phyloP scores from a whole-genome alignment of 495 filamentous ascomycete genomes.

The Penicillium parvum region DNA sequence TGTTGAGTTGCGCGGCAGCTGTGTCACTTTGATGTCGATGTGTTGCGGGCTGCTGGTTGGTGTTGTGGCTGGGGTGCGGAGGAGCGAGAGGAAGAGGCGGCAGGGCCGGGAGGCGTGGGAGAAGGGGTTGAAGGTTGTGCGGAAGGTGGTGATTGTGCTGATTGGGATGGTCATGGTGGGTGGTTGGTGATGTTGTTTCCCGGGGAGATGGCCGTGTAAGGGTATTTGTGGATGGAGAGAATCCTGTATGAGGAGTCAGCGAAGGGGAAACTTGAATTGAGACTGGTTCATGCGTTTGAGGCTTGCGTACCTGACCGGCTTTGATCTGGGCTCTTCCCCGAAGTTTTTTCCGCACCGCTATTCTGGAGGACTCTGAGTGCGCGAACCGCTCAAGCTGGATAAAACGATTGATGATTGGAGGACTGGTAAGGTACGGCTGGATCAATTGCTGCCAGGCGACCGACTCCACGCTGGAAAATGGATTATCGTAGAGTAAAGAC shows the following conservation, averaged over 20 bases:
- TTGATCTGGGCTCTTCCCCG: slow-evolving; percentile 3
- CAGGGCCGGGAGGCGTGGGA: slow-evolving; percentile 67
- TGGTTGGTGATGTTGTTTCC: neutral
- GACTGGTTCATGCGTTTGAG: neutral
- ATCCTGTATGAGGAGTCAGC: no score
- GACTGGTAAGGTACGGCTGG: no score
- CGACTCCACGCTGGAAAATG: no score
- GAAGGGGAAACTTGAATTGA: no score
- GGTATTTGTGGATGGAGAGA: neutral
- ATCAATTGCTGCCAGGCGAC: no score
- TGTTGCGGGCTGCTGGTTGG: slow-evolving; percentile 67
- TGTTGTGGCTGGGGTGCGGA: slow-evolving; percentile 60
- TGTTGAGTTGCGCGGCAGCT: slow-evolving; percentile 63
- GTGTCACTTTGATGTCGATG: slow-evolving; percentile 64
- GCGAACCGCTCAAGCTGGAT: no score
- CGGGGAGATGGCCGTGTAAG: neutral
- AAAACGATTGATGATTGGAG: no score
- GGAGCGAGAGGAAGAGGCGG: slow-evolving; percentile 76
- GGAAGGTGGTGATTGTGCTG: slow-evolving; percentile 67
- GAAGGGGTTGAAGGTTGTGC: slow-evolving; percentile 91
- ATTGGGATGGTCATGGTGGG: slow-evolving; percentile 69
- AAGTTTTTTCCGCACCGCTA: slow-evolving; percentile 27
- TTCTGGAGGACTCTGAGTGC: no score
- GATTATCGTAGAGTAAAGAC: slow-evolving; percentile 2
- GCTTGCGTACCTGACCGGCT: slow-evolving; percentile 13